Evolutionary conservation across 2,329 filamentous ascomycete species (phyloP), one percentile per base, ranked within the genome.

Genomic region (Coniochaeta sp.): DNA sequence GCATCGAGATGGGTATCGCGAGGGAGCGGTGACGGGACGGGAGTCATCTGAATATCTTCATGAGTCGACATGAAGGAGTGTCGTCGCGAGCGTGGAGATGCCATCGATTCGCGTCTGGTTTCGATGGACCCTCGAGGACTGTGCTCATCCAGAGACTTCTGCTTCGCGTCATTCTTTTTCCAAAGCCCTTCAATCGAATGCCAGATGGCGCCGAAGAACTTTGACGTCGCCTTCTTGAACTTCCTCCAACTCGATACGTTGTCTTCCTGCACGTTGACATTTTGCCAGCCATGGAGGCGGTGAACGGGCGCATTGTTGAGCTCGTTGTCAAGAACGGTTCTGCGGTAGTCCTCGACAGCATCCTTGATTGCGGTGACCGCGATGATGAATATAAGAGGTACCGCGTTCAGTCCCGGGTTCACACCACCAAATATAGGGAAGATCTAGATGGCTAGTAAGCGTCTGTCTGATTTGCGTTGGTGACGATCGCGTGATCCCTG

Each of bases 221-320:
- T 81, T 0, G 91, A 89, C 57, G 82, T 91, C 4, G 89, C 89
- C 78, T 99, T 99, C 76, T 99, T 99, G 76, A 95, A 82, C 66
- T 80, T 86, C 68, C 95, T 88, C 95, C 95, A 99, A 30, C 84
- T 44, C 1, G 90, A 92, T 47, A 99, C 83, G 63, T 91, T 88
- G 68, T 97, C 93, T 66, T 92, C 90, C 42, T 89, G 86, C 16
- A 93, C 91, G 67, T 99, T 99, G 67, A 97, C 92, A 67, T 99
- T 99, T 66, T 89, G 83, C 88, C 90, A 98, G 63, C 93, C 88
- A 14, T 91, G 80, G 22, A 99, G 79, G 61, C 93, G 87, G 74
- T 99, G 93, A 10, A 98, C 91, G 0, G 93, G 90, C 2, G 95
- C 95, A 71, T 99, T 98, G 76, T 99, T 99, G 63, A 99, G 81